Evolutionary conservation across 1,284 basidiomycete genomes (phyloP).

Genomic region (Rhodotorula sp.): DNA sequence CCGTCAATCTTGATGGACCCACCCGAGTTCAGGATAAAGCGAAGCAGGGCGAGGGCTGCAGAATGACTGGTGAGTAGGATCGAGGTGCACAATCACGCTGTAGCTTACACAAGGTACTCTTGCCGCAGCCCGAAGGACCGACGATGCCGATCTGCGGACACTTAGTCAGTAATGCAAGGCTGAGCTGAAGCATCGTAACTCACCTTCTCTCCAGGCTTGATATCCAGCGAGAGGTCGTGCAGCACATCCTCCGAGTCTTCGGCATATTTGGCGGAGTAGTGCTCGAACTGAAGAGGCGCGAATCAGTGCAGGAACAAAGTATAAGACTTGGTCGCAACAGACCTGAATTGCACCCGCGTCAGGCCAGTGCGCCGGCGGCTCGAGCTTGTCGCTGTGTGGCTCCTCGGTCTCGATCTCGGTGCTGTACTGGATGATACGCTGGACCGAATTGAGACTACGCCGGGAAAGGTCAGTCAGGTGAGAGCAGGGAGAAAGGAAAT

Average conservation of each 20-base stretch:
- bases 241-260: slow-evolving; percentile 70
- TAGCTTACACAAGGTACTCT: slow-evolving; percentile 53
- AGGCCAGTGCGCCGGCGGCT: slow-evolving; percentile 66
- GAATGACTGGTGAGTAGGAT: not conserved
- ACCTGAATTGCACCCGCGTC: slow-evolving; percentile 32
- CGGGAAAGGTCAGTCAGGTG: not conserved
- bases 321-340: slow-evolving; percentile 44
- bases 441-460: slow-evolving; percentile 55
- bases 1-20: slow-evolving; percentile 67
- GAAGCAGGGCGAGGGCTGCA: slow-evolving; percentile 74
- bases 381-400: slow-evolving; percentile 59
- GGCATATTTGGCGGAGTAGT: slow-evolving; percentile 70
- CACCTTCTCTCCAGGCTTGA: slow-evolving; percentile 67
- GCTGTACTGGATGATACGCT: slow-evolving; percentile 86
- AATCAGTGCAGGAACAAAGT: slow-evolving; percentile 53
- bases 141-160: slow-evolving; percentile 68
- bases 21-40: slow-evolving; percentile 53
- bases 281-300: slow-evolving; percentile 52
- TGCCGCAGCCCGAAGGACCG: slow-evolving; percentile 68
- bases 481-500: not conserved
- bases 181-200: too few relatives aligned
- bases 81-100: not conserved
- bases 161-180: slow-evolving; percentile 46
- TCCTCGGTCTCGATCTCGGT: slow-evolving; percentile 58
- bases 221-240: slow-evolving; percentile 63